Evolutionary conservation across 352 stramenopile genomes (phyloP), one percentile per base, ranked within the genome.

Genomic region (Globisporangium paroecandrum): DNA sequence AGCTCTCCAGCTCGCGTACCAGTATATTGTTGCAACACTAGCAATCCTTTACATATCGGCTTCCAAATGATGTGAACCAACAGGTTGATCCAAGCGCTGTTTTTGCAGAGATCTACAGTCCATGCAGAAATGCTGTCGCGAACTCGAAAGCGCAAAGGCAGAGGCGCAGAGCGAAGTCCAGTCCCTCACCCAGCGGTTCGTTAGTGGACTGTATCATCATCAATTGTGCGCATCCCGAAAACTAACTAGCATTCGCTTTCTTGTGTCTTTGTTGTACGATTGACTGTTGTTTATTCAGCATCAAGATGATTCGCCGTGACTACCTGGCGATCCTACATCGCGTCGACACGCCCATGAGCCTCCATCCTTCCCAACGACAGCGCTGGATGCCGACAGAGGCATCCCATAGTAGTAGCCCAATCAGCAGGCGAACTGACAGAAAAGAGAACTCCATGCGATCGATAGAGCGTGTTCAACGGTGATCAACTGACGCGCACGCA

Each of bases 231-330:
- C 27, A 32, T 32, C 27, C 27, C 3, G 27, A 32, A 32, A 32
- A 32, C 27, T 4, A 43, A 43, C 36, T 43, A 13, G 10, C 0
- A 20, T 12, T 20, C 24, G 46, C 15, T 53, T 24, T 54, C 18
- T 24, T 15, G 13, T 43, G 13, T 13, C 10, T 13, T 15, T 43
- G 36, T 32, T 32, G 7, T 10, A 7, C 36, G 25, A 1, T 24
- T 58, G 53, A 6, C 63, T 46, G 22, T 3, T 22, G 18, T 32
- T 27, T 1, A 13, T 13, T 0, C 27, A 84, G 77, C 8, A 73
- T 84, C 62, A 72, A 73, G 59, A 62, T 76, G 55, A 75, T 82
- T 22, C 77, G 77, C 12, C 77, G 68, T 1, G 72, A 82, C 27
- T 70, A 84, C 49, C 29, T 84, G 4, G 59, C 77, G 3, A 71